A percentile compares a stretch with the other conserved stretches of the same genome.
These are phyloP conservation scores for Kwoniella pini DNA, from an alignment of 768 basidiomycete genomes.

Conservation along the genomic window DNA sequence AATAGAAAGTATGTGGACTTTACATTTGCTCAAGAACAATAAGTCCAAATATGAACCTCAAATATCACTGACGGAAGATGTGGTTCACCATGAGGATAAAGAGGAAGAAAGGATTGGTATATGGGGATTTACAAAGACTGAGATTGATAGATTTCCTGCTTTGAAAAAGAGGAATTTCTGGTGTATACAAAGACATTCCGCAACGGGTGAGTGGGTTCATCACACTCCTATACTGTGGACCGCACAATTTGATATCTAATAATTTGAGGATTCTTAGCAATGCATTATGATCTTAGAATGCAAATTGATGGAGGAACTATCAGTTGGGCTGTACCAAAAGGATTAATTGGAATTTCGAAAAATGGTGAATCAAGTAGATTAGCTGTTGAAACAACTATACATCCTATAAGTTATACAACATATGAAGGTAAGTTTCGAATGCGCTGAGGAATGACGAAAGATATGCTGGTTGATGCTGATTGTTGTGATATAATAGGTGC, in stretches of 20 bases:
- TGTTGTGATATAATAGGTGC: constrained; percentile 13
- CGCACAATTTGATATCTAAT: not conserved
- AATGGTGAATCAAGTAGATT: constrained; percentile 33
- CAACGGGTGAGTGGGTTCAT: constrained; percentile 30
- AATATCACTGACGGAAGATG: too few species aligned
- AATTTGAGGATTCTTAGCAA: constrained; percentile 17
- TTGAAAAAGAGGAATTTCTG: constrained; percentile 44
- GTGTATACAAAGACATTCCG: constrained; percentile 49
- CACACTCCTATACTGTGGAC: not conserved
- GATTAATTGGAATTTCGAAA: constrained; percentile 43
- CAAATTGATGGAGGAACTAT: constrained; percentile 44
- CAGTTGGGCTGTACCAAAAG: constrained; percentile 46
- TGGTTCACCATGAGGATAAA: not conserved
- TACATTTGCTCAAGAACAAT: too few species aligned
- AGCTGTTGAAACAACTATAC: constrained; percentile 45
- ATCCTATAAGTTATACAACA: constrained; percentile 46
- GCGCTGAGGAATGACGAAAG: not conserved
- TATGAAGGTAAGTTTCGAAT: constrained; percentile 35
- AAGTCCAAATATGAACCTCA: not conserved
- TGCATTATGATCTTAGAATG: constrained; percentile 48
- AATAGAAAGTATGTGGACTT: too few species aligned
- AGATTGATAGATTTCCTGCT: constrained; percentile 38
- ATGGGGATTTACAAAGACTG: constrained; percentile 36
- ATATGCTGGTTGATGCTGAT: not conserved
- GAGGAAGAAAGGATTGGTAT: constrained; percentile 6